Evolutionary conservation across 2,329 filamentous ascomycete genomes (phyloP), one percentile per base, ranked within the genome.

Genomic region (Hypoxylon sp.): DNA sequence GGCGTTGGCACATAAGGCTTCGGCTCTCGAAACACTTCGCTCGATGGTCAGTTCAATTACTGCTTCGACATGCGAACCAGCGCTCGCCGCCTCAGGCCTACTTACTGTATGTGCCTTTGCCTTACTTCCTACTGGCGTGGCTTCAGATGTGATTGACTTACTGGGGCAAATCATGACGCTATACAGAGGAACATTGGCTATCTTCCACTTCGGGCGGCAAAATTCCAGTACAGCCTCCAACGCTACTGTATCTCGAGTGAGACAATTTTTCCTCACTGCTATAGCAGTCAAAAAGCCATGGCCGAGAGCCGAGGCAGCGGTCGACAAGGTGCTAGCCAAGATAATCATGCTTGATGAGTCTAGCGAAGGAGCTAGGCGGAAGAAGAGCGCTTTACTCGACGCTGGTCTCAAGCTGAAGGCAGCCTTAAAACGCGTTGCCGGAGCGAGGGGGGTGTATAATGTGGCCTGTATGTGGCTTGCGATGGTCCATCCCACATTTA

Each of bases 71-170:
- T 62, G 51, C 25, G 52, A 62, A 16, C 59, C 59, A 2, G 52
- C 59, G 21, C 19, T 62, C 8, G 52, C 41, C 8, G 52, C 59
- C 25, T 62, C 59, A 4, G 52, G 59, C 29, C 52, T 62, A 21
- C 52, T 62, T n/a, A 56, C 59, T 5, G 59, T 62, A 30, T 56
- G 59, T 11, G 51, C 59, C 9, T 62, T 62, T 39, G 51, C 59
- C n/a, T 34, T 56, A 19, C 59, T 62, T 16, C 59, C 51, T 23
- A 53, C 37, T 14, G 59, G 59, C 23, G n/a, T 62, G 21, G 37
- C n/a, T 39, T 21, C 29, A 32, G 59, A 62, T 47, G 47, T 21
- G 8, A 62, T 62, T 25, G 59, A 62, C 37, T 29, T 62, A 19
- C 23, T 62, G 11, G 52, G 34, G 5, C 59, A 62, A 12, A 62